Evolutionary conservation across 345 rosid genomes (phyloP).

Genomic region (Gossypium stocksii): DNA sequence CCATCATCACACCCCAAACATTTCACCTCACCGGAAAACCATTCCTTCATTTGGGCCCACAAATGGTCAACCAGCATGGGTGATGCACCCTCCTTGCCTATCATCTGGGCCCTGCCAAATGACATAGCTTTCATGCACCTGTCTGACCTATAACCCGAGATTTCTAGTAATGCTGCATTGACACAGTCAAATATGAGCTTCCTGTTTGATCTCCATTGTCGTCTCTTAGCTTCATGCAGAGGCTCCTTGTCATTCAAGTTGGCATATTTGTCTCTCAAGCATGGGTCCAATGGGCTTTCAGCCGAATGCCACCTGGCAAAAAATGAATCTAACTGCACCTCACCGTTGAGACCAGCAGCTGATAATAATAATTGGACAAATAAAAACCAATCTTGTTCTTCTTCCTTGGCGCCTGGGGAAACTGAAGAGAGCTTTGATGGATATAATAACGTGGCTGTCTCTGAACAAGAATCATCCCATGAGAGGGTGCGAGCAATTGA

Average conservation of each 20-base stretch:
- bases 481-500: slow-evolving; percentile 62
- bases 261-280: slow-evolving; percentile 50
- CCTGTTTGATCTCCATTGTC: slow-evolving; percentile 56
- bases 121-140: slow-evolving; percentile 23
- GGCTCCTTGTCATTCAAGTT: slow-evolving; percentile 41
- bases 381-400: slow-evolving; percentile 58
- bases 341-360: slow-evolving; percentile 47
- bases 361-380: slow-evolving; percentile 51
- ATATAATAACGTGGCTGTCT: slow-evolving; percentile 34
- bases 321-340: slow-evolving; percentile 34
- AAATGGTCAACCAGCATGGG: slow-evolving; percentile 46
- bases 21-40: slow-evolving; percentile 40
- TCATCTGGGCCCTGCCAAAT: slow-evolving; percentile 18
- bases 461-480: slow-evolving; percentile 48
- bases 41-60: slow-evolving; percentile 64
- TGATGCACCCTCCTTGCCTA: slow-evolving; percentile 19
- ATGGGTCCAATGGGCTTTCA: slow-evolving; percentile 73
- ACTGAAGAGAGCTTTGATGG: slow-evolving; percentile 30
- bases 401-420: slow-evolving; percentile 35
- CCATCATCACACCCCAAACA: slow-evolving; percentile 36
- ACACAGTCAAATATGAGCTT: slow-evolving; percentile 76
- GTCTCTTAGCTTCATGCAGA: slow-evolving; percentile 62
- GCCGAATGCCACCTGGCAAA: slow-evolving; percentile 63
- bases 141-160: slow-evolving; percentile 33
- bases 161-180: slow-evolving; percentile 54